phyloP scores from a whole-genome alignment of 345 rosid species.

The Barbarea vulgaris region DNA sequence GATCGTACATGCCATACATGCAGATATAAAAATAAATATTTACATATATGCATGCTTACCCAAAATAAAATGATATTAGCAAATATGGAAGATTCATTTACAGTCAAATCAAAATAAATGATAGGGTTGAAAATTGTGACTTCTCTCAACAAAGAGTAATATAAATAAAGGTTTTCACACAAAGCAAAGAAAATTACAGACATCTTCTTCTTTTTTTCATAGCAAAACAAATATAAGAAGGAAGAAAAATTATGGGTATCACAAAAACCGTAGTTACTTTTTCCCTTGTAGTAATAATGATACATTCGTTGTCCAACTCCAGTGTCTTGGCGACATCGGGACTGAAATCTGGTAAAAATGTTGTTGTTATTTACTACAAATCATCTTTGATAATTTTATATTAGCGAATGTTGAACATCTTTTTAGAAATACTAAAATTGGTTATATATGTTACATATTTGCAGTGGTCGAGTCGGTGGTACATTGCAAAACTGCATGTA shows the following conservation, averaged over 20 bases:
- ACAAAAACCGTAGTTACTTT: background rate
- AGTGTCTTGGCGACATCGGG: background rate
- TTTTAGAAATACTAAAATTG: background rate
- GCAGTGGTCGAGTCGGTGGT: background rate
- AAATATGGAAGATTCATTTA: background rate
- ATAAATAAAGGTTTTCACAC: background rate
- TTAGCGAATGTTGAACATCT: background rate
- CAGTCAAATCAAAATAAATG: background rate
- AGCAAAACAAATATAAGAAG: no score
- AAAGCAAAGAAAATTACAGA: background rate
- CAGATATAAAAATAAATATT: no score
- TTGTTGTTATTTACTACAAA: background rate
- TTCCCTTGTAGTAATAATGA: background rate
- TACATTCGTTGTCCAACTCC: background rate
- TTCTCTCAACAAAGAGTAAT: background rate
- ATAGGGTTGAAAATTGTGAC: background rate
- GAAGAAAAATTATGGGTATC: background rate
- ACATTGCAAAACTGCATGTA: background rate
- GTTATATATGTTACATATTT: no score
- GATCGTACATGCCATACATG: no score
- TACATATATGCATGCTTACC: background rate
- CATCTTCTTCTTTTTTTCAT: background rate
- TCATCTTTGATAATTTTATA: background rate
- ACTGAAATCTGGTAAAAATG: background rate
- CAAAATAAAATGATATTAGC: background rate